Evolutionary conservation across 116 monocot genomes (phyloP).

Genomic region (Papilionanthe hybrid): DNA sequence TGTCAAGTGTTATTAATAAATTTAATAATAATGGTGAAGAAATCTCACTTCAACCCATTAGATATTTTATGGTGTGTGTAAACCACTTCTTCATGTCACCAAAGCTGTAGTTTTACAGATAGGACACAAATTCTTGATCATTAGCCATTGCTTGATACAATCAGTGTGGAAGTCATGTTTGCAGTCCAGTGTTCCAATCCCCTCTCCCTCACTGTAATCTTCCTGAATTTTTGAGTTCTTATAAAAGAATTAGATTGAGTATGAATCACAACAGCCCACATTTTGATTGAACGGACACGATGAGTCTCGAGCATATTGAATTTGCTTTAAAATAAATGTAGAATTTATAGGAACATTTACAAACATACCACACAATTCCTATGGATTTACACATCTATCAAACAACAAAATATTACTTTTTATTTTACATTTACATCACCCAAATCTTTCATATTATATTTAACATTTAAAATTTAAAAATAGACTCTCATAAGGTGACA

Average conservation of each 20-base stretch:
- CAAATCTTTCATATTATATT: no score
- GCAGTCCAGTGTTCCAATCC: conserved; percentile 15
- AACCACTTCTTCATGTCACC: conserved; percentile 3
- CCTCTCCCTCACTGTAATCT: conserved; percentile 16
- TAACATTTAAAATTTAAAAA: no score
- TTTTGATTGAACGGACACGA: no score
- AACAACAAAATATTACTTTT: no score
- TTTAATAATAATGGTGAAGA: not conserved
- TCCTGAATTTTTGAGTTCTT: conserved; percentile 1
- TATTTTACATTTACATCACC: no score
- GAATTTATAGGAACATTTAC: no score
- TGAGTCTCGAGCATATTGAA: no score
- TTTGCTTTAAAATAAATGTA: no score
- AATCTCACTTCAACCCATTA: not conserved
- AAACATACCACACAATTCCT: no score
- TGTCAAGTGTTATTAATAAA: conserved; percentile 3
- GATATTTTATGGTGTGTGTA: not conserved
- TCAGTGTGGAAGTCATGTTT: conserved; percentile 14
- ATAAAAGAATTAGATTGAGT: no score
- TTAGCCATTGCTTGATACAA: conserved; percentile 21
- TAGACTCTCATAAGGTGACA: no score
- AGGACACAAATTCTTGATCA: conserved; percentile 18
- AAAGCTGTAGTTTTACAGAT: conserved; percentile 19
- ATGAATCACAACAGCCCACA: not conserved
- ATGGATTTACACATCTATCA: no score